Evolutionary conservation across 2,329 filamentous ascomycete genomes (phyloP).

Genomic region (Orbilia ellipsospora): DNA sequence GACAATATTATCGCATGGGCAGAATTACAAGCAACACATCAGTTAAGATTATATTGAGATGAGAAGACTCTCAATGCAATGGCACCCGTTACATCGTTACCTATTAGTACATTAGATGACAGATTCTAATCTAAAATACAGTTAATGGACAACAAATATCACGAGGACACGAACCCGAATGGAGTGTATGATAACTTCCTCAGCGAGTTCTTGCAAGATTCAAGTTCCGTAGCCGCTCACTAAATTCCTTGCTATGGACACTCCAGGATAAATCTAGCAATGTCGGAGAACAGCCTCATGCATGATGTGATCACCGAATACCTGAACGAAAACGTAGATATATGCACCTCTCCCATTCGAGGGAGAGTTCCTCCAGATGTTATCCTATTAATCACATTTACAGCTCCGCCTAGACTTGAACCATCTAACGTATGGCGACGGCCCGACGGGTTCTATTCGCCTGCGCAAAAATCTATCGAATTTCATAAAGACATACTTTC

Average conservation of each 20-base stretch:
- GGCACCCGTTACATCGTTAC: too few species aligned
- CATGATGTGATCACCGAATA: conserved; percentile 32
- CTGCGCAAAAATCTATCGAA: conserved; percentile 48
- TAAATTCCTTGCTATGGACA: background rate
- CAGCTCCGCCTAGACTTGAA: conserved; percentile 33
- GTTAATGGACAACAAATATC: conserved; percentile 42
- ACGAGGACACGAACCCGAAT: conserved; percentile 52
- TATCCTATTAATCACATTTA: background rate
- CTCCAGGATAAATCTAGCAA: conserved; percentile 49
- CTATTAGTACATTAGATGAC: too few species aligned
- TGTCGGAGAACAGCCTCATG: conserved; percentile 55
- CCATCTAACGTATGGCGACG: conserved; percentile 48
- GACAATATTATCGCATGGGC: too few species aligned
- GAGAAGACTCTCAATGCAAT: too few species aligned
- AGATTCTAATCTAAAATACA: too few species aligned
- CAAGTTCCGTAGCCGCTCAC: background rate
- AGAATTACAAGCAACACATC: too few species aligned
- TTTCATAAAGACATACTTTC: conserved; percentile 48
- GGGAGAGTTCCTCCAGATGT: background rate
- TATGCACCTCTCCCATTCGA: background rate
- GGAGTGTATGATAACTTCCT: conserved; percentile 36
- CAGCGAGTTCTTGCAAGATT: background rate
- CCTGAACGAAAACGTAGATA: conserved; percentile 49
- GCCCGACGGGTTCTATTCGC: conserved; percentile 24
- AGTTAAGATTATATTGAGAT: too few species aligned